phyloP scores from a whole-genome alignment of 2,329 filamentous ascomycete genomes.

The Fusarium oligoseptatum region DNA sequence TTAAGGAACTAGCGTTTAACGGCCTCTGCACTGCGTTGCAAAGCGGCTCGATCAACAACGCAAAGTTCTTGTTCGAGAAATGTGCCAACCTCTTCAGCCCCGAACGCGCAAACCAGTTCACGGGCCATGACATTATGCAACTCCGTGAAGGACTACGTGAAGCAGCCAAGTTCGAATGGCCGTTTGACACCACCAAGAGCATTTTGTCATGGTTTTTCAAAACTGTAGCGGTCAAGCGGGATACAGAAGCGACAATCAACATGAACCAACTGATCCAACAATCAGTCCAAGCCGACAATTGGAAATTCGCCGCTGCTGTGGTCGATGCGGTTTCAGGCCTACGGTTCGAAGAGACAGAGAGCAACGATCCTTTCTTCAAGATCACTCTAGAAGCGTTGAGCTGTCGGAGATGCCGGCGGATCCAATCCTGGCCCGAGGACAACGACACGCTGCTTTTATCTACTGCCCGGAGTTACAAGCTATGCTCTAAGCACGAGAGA shows the following conservation, averaged over 20 bases:
- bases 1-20: too few species aligned
- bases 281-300: not conserved
- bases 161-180: not conserved
- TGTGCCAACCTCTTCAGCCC: too few species aligned
- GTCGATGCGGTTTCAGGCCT: not conserved
- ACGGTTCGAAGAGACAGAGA: not conserved
- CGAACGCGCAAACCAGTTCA: too few species aligned
- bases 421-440: not conserved
- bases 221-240: not conserved
- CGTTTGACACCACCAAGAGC: not conserved
- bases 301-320: not conserved
- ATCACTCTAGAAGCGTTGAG: not conserved
- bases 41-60: too few species aligned
- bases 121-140: too few species aligned
- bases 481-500: not conserved
- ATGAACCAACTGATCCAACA: not conserved
- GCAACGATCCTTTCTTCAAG: not conserved
- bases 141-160: too few species aligned
- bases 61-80: too few species aligned
- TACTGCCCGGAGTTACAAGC: not conserved
- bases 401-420: not conserved
- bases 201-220: not conserved
- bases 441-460: not conserved
- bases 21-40: too few species aligned
- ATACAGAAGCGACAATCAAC: not conserved